Evolutionary conservation across 768 basidiomycete genomes (phyloP).

Genomic region (Amanita muscaria): DNA sequence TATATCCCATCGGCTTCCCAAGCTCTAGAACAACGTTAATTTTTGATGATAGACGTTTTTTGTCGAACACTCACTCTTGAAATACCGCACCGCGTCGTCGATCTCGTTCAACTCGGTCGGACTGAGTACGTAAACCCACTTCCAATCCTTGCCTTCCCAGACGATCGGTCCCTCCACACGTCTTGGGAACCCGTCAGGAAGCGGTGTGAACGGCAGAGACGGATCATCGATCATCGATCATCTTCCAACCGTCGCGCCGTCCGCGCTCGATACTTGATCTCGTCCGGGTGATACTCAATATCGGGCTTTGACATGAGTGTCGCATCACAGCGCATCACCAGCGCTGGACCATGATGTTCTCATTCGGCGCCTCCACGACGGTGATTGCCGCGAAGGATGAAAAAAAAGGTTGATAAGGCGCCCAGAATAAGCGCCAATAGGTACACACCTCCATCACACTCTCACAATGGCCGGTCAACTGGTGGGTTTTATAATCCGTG

Average conservation of each 20-base stretch:
- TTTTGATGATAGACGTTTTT: too few relatives aligned
- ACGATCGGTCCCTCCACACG: conserved; percentile 28
- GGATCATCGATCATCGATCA: too few relatives aligned
- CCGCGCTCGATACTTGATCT: conserved; percentile 28
- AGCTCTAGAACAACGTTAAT: conserved; percentile 3
- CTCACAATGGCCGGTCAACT: too few relatives aligned
- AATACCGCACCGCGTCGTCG: conserved; percentile 25
- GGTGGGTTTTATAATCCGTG: too few relatives aligned
- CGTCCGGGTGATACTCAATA: conserved; percentile 30
- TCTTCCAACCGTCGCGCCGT: conserved; percentile 27
- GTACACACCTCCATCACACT: too few relatives aligned
- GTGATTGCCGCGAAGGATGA: too few relatives aligned
- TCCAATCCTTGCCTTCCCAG: conserved; percentile 37
- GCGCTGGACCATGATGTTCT: too few relatives aligned
- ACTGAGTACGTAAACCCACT: conserved; percentile 31
- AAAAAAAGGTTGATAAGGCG: too few relatives aligned
- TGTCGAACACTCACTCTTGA: conserved; percentile 17
- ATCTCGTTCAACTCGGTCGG: conserved; percentile 27
- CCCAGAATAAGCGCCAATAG: too few relatives aligned
- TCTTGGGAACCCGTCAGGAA: conserved; percentile 29
- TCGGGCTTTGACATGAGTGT: conserved; percentile 23
- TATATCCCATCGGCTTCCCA: conserved; percentile 19
- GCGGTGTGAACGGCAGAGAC: conserved; percentile 16
- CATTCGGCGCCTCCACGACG: too few relatives aligned
- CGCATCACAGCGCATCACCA: too few relatives aligned